phyloP scores from a whole-genome alignment of 495 filamentous ascomycete species.

The Xeromyces bisporus region DNA sequence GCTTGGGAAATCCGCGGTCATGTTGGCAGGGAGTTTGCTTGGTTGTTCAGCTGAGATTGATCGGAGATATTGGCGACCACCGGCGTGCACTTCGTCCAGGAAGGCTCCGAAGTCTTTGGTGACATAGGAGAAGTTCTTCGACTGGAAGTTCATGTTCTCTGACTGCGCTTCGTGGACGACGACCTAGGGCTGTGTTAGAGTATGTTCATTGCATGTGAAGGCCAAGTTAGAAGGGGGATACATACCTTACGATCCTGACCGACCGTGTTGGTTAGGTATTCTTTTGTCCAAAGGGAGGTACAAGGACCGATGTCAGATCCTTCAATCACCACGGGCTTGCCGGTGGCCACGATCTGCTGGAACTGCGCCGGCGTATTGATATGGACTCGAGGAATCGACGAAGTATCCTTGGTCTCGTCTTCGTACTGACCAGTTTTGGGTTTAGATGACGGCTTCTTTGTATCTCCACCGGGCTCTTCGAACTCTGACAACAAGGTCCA shows the following conservation, averaged over 20 bases:
- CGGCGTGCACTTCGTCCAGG: constrained; percentile 39
- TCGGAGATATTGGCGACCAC: constrained; percentile 57
- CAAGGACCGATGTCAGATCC: constrained; percentile 51
- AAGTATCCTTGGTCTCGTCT: constrained; percentile 2
- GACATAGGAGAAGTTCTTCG: constrained; percentile 67
- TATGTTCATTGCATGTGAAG: not conserved
- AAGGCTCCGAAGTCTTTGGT: constrained; percentile 55
- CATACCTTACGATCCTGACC: constrained; percentile 46
- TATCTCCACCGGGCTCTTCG: constrained; percentile 4
- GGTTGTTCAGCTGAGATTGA: constrained; percentile 54
- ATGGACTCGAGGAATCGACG: constrained; percentile 28
- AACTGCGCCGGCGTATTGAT: constrained; percentile 40
- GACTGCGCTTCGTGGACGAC: constrained; percentile 50
- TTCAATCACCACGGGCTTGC: constrained; percentile 50
- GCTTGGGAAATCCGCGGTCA: constrained; percentile 52
- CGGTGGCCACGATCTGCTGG: constrained; percentile 34
- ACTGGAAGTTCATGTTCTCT: constrained; percentile 58
- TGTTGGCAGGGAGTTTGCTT: constrained; percentile 45
- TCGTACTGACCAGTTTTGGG: constrained; percentile 1
- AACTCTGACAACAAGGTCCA: constrained; percentile 9
- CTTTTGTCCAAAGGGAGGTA: constrained; percentile 45
- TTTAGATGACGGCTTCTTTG: not conserved
- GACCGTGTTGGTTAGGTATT: constrained; percentile 47
- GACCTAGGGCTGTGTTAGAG: constrained; percentile 31
- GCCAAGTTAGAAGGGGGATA: constrained; percentile 5